These are phyloP conservation scores for Miamiensis avidus DNA, from an alignment of 169 alveolate species.

Conservation along the genomic window DNA sequence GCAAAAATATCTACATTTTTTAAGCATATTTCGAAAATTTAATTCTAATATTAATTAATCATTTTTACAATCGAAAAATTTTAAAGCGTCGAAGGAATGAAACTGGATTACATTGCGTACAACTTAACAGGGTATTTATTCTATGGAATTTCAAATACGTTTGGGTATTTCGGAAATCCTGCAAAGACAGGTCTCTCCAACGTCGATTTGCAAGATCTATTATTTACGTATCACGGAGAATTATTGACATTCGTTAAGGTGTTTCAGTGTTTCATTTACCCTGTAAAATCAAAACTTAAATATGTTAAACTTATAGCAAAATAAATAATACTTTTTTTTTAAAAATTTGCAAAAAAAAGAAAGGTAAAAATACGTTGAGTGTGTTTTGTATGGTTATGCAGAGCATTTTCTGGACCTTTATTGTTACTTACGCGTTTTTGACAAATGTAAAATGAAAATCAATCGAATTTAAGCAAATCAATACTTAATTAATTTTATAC, in stretches of 20 bases:
- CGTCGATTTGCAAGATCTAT: slow-evolving; percentile 69
- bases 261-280: slow-evolving; percentile 52
- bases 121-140: slow-evolving; percentile 79
- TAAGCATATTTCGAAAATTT: too few species aligned
- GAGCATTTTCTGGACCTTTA: slow-evolving; percentile 47
- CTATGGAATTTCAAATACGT: slow-evolving; percentile 65
- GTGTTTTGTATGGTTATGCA: slow-evolving; percentile 36
- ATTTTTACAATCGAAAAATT: not conserved
- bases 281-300: slow-evolving; percentile 49
- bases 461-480: not conserved
- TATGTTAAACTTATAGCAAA: too few species aligned
- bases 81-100: slow-evolving; percentile 75
- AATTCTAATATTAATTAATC: not conserved
- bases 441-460: not conserved
- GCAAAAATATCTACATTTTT: too few species aligned
- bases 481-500: slow-evolving; percentile 19
- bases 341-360: slow-evolving; percentile 39
- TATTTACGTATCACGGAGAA: slow-evolving; percentile 78
- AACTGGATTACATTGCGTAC: slow-evolving; percentile 70
- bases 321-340: slow-evolving; percentile 9
- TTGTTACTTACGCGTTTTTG: slow-evolving; percentile 28
- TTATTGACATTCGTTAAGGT: slow-evolving; percentile 53
- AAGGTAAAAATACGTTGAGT: slow-evolving; percentile 33
- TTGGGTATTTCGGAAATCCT: slow-evolving; percentile 60
- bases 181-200: slow-evolving; percentile 70